Base-by-base conservation (phyloP, 129 eudicot species). In the Kitagawia praeruptora region DNA sequence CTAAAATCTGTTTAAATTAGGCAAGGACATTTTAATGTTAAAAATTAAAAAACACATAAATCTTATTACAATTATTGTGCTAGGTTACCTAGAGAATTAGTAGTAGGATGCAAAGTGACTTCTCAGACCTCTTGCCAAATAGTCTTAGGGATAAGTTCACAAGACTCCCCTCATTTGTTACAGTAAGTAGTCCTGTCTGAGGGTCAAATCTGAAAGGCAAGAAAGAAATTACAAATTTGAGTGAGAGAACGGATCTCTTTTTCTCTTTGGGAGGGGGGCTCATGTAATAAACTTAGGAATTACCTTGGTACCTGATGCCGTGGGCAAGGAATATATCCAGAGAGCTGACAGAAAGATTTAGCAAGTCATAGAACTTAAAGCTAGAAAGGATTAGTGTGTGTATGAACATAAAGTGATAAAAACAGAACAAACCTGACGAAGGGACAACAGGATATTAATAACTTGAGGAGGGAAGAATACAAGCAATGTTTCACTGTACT, bases 381-480 rank as follows among this genome's bases (percentile, higher is more conserved):
- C 42, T 66, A 45, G 31, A 81, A 56, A 15, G 21, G 51, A 56
- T 6, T n/a, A 0, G 6, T 78, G 39, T 46, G 37, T 67, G 49
- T 49, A 53, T 38, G 12, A 40, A 49, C 0, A 53, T n/a, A 48
- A 38, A 84, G 75, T 76, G 81, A 82, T 81, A 78, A 47, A 81
- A 69, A 82, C 74, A 83, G 81, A 75, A 71, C 74, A 75, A 51
- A 95, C 99, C 97, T 95, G 99, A 75, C 97, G 99, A 48, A 95
- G 86, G 71, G 99, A 95, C 31, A 92, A 84, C 47, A 95, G 89
- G 88, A 95, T 90, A 83, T 95, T 95, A 76, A 95, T 77, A 69
- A 95, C 89, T 90, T 95, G 97, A 77, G 99, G 99, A 76, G 86
- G 84, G 84, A 95, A 95, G 91, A 92, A 95, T 77, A 95, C 87